Conservation (phyloP, 495 filamentous ascomycete species). For the Beverwykella pulmonaria region DNA sequence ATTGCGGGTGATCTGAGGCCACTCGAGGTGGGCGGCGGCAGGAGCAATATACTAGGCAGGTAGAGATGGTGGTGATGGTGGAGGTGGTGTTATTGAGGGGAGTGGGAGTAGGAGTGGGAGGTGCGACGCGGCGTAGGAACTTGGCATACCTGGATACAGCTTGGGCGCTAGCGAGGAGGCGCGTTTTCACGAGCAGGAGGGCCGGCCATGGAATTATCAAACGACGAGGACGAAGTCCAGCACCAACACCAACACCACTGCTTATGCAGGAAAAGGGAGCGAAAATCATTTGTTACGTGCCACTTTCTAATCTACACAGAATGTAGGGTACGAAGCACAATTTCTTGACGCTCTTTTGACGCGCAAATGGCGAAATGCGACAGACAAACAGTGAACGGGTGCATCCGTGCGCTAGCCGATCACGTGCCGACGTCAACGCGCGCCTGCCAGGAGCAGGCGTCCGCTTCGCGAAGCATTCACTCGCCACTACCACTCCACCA, state of each 20-base stretch:
- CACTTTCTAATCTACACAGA: too few relatives aligned
- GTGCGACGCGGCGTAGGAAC: neutral
- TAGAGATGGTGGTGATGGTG: neutral
- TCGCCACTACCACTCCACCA: neutral
- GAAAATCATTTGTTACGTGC: too few relatives aligned
- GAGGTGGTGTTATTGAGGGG: neutral
- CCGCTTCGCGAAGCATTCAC: too few relatives aligned
- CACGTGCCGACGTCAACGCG: conserved; percentile 9
- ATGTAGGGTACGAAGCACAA: too few relatives aligned
- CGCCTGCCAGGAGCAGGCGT: too few relatives aligned
- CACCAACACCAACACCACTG: neutral
- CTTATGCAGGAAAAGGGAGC: neutral
- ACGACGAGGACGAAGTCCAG: too few relatives aligned
- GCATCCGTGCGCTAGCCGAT: neutral
- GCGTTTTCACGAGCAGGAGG: neutral
- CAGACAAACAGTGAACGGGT: neutral
- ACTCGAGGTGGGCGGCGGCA: neutral
- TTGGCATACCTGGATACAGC: too few relatives aligned
- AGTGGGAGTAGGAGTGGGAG: neutral
- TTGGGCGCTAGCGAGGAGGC: neutral
- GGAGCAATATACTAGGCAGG: neutral
- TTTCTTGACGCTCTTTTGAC: too few relatives aligned
- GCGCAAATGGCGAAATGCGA: too few relatives aligned
- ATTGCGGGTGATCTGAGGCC: conserved; percentile 10
- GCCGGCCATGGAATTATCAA: too few relatives aligned